Evolutionary conservation across 352 stramenopile genomes (phyloP), one percentile per base, ranked within the genome.

Genomic region (Phytophthora meadii): DNA sequence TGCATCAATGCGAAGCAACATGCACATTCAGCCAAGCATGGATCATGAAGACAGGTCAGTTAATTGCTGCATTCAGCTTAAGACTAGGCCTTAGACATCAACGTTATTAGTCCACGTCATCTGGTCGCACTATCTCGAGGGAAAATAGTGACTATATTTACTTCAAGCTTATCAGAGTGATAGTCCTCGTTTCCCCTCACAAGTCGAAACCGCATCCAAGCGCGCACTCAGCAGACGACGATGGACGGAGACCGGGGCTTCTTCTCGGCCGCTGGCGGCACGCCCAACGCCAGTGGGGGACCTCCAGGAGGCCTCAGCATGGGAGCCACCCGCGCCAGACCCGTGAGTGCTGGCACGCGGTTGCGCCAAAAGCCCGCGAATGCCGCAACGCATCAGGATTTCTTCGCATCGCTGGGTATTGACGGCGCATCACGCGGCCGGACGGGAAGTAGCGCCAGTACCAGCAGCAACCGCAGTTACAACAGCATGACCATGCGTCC

Each of bases 301-400:
- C 28, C 61, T 17, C 36, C n/a, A 30, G 48, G 17, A 25, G 65
- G 36, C 17, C 2, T n/a, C 32, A 22, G 12, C 0, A n/a, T 11
- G 37, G 47, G 22, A 8, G n/a, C 54, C 17, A 72, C 67, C 19
- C 68, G 71, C 37, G 41, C 64, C 41, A 76, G 82, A 12, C 78
- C 82, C 17, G 75, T 79, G 17, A 89, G 81, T 45, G 84, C 81
- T n/a, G 72, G 54, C 50, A 89, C 80, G 41, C 80, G 68, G 14
- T 54, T 94, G 64, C 77, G 84, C 10, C 84, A 88, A 56, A 90
- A 90, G 52, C 77, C 81, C 0, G 58, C 41, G n/a, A 56, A 48
- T 25, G 45, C 56, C 36, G 66, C 65, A n/a, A 57, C 63, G 30
- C 65, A 74, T 27, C 66, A 81, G 54, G 70, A 88, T 72, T 81